Percentiles rank a stretch among this genome's conserved stretches.
Conservation (phyloP, 805 yeast genomes). For the Isabelozyma pseudorhagii region DNA sequence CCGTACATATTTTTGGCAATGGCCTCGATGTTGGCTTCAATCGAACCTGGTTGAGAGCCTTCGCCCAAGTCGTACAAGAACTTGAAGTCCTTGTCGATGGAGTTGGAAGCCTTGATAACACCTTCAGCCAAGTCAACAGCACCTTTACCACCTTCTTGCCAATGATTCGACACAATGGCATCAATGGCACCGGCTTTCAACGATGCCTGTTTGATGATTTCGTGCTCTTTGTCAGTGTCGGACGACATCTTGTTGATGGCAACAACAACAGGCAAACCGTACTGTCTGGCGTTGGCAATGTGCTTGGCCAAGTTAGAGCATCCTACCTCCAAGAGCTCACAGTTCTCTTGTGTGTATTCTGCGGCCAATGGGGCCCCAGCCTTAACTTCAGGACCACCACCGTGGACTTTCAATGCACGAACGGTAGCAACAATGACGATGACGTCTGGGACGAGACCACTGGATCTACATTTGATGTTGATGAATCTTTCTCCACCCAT, state of each 20-base stretch:
- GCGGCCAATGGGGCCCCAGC: constrained; percentile 79
- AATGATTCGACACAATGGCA: constrained; percentile 79
- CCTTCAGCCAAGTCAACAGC: constrained; percentile 73
- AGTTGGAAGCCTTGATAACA: constrained; percentile 59
- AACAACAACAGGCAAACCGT: constrained; percentile 77
- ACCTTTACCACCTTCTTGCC: constrained; percentile 86
- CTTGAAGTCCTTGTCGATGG: constrained; percentile 39
- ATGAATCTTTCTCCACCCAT: constrained; percentile 90
- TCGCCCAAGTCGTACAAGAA: constrained; percentile 60
- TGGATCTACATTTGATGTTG: constrained; percentile 77
- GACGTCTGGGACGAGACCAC: constrained; percentile 75
- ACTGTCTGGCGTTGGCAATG: constrained; percentile 65
- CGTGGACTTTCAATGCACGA: constrained; percentile 81
- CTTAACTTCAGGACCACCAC: constrained; percentile 86
- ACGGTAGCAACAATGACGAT: constrained; percentile 82
- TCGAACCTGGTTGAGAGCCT: constrained; percentile 31
- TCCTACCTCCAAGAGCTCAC: constrained; percentile 65
- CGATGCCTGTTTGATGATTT: constrained; percentile 63
- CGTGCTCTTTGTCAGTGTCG: constrained; percentile 68
- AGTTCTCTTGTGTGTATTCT: constrained; percentile 69
- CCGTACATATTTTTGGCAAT: constrained; percentile 79
- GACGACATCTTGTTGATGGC: constrained; percentile 79
- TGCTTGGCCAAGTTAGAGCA: constrained; percentile 76
- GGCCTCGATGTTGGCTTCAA: constrained; percentile 63
- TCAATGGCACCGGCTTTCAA: constrained; percentile 75